A percentile compares a stretch with the other conserved stretches of the same genome.
These are phyloP conservation scores for Aureobasidium pullulans DNA, from an alignment of 2,329 filamentous ascomycete genomes.

Conservation along the genomic window DNA sequence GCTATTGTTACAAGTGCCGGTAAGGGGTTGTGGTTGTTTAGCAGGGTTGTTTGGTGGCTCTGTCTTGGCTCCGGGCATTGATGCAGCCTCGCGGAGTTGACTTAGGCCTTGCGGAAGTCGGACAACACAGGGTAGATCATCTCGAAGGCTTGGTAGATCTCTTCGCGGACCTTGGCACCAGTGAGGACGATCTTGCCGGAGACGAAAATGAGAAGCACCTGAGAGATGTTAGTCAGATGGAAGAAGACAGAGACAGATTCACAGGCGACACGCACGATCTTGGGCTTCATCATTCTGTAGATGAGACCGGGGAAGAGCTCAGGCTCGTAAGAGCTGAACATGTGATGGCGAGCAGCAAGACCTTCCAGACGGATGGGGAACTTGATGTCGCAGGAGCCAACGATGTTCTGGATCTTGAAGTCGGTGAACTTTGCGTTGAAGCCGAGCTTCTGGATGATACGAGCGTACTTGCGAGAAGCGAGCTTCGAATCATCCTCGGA, in stretches of 20 bases:
- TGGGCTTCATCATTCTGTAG: slow-evolving; percentile 99
- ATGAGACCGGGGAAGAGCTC: slow-evolving; percentile 98
- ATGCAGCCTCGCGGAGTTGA: background rate
- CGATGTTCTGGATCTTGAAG: slow-evolving; percentile 99
- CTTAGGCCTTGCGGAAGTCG: slow-evolving; percentile 29
- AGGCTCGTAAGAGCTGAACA: slow-evolving; percentile 98
- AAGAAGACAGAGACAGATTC: background rate
- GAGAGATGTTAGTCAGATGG: background rate
- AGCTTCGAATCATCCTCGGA: slow-evolving; percentile 91
- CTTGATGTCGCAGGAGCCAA: slow-evolving; percentile 98
- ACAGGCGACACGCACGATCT: slow-evolving; percentile 53
- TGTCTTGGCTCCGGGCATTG: background rate
- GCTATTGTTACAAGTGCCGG: slow-evolving; percentile 16
- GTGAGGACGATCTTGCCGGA: slow-evolving; percentile 97
- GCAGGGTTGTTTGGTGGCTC: background rate
- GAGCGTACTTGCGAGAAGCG: slow-evolving; percentile 92
- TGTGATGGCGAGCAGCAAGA: slow-evolving; percentile 93
- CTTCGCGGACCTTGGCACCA: slow-evolving; percentile 93
- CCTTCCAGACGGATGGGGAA: slow-evolving; percentile 97
- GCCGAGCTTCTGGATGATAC: slow-evolving; percentile 98
- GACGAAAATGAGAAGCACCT: slow-evolving; percentile 91
- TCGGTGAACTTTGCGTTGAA: slow-evolving; percentile 99
- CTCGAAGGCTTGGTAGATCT: slow-evolving; percentile 95
- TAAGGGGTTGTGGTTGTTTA: background rate
- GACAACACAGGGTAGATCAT: slow-evolving; percentile 95